Conservation (phyloP, 352 stramenopile species). For the Phytopythium kandeliae region DNA sequence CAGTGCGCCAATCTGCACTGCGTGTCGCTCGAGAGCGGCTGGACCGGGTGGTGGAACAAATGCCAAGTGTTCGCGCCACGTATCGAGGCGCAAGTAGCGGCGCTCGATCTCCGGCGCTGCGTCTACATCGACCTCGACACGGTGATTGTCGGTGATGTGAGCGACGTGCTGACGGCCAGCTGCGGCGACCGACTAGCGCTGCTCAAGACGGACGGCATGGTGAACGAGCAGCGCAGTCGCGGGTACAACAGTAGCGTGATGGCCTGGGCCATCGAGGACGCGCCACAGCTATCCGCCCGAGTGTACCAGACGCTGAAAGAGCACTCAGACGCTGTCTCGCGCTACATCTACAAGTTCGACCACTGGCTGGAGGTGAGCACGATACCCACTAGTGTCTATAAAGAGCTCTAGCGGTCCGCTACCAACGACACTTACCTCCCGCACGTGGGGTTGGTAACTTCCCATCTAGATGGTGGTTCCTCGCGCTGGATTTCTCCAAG, state of each 20-base stretch:
- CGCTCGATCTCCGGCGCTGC: constrained; percentile 14
- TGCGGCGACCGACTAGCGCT: constrained; percentile 16
- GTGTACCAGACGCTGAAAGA: constrained; percentile 35
- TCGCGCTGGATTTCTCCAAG: constrained; percentile 30
- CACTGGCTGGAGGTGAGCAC: constrained; percentile 69
- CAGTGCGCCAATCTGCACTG: constrained; percentile 18
- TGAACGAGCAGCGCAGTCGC: constrained; percentile 48
- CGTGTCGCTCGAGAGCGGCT: constrained; percentile 22
- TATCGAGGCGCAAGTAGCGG: constrained; percentile 20
- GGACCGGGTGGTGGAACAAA: constrained; percentile 83
- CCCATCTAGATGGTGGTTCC: constrained; percentile 29
- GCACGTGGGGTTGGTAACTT: not conserved
- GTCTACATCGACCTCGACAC: constrained; percentile 78
- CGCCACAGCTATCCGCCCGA: constrained; percentile 6
- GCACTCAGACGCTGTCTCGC: constrained; percentile 28
- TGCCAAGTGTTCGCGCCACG: constrained; percentile 46
- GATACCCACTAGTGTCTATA: not conserved
- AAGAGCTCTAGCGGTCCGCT: not conserved
- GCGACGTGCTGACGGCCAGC: constrained; percentile 13
- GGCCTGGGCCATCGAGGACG: constrained; percentile 27
- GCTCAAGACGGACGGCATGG: constrained; percentile 61
- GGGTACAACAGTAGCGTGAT: constrained; percentile 82
- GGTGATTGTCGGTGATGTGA: constrained; percentile 46
- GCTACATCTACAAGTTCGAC: constrained; percentile 84
- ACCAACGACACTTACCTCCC: not conserved